Evolutionary conservation across 805 yeast genomes (phyloP), one percentile per base, ranked within the genome.

Genomic region (Citeromyces matritensis): DNA sequence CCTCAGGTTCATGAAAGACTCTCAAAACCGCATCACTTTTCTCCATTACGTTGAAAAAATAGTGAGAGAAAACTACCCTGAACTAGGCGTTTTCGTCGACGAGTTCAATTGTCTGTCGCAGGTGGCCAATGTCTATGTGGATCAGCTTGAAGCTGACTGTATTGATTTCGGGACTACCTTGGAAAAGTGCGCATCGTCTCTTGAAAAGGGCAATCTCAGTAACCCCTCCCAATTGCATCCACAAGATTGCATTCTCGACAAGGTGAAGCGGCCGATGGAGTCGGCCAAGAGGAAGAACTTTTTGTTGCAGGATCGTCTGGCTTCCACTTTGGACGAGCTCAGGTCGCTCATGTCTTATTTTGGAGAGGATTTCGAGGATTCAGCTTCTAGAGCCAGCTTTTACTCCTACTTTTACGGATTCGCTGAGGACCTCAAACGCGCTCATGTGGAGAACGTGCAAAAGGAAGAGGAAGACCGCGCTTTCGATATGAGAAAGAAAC

Each of bases 41-140:
- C 57, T 80, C 42, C 88, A 80, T 44, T 80, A 76, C 41, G 74
- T 80, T 35, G 93, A 80, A 44, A 73, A 66, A 42, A 59, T 75
- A 11, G 54, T 78, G n/a, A 53, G 93, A 35, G 50, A 55, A 1
- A 70, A 73, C 37, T 80, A 74, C 44, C 78, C 85, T 1, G 79
- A 76, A 17, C 53, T 71, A 11, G 61, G 74, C 36, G 60, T 51
- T 3, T 79, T 80, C 49, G 57, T 74, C 24, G 69, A 69, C 33
- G 88, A 80, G 32, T 50, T 80, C 34, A 44, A 57, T 10, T 65
- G 57, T 32, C 60, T 78, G 27, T 42, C 54, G 15, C 72, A 66
- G 15, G 65, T 73, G 10, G 63, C 80, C 9, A 74, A 74, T 34
- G 52, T 71, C 17, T 69, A 81, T 1, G 58, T 80, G 29, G 85